phyloP scores from a whole-genome alignment of 148 eudicot genomes.

The Rhododendron ferrugineum region DNA sequence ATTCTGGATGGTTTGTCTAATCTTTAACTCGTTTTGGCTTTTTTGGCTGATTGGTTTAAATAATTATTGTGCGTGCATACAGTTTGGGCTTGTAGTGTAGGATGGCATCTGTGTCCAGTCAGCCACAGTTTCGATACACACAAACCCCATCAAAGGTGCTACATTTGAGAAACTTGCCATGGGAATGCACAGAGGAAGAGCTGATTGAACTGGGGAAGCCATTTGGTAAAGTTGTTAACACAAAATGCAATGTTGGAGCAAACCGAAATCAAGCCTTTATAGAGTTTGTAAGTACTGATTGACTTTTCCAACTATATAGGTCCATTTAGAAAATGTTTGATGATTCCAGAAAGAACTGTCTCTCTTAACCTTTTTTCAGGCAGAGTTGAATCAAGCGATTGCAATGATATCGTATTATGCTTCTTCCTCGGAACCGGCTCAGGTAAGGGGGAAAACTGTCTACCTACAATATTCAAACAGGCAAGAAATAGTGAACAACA shows the following conservation, averaged over 20 bases:
- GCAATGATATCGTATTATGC: conserved; percentile 97
- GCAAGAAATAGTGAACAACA: conserved; percentile 97
- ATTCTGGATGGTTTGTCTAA: neutral
- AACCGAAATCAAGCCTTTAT: conserved; percentile 95
- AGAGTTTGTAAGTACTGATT: conserved; percentile 71
- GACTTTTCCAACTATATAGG: neutral
- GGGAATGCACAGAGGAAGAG: conserved; percentile 98
- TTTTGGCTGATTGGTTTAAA: neutral
- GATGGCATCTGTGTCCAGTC: conserved; percentile 95
- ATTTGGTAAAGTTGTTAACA: conserved; percentile 92
- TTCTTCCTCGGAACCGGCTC: conserved; percentile 97
- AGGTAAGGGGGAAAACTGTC: conserved; percentile 95
- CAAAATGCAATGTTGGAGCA: conserved; percentile 99
- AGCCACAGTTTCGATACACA: conserved; percentile 96
- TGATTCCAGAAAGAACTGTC: conserved; percentile 9
- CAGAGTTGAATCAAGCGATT: conserved; percentile 93
- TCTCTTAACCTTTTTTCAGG: conserved; percentile 34
- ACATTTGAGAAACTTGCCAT: conserved; percentile 94
- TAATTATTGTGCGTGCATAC: neutral
- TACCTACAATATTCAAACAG: conserved; percentile 97
- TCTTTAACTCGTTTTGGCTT: neutral
- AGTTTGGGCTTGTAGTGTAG: conserved; percentile 15
- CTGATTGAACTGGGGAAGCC: conserved; percentile 89
- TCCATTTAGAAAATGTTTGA: conserved; percentile 9
- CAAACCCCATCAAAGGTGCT: conserved; percentile 98